Evolutionary conservation across 495 filamentous ascomycete species (phyloP).

Genomic region (Xylaria castorea): DNA sequence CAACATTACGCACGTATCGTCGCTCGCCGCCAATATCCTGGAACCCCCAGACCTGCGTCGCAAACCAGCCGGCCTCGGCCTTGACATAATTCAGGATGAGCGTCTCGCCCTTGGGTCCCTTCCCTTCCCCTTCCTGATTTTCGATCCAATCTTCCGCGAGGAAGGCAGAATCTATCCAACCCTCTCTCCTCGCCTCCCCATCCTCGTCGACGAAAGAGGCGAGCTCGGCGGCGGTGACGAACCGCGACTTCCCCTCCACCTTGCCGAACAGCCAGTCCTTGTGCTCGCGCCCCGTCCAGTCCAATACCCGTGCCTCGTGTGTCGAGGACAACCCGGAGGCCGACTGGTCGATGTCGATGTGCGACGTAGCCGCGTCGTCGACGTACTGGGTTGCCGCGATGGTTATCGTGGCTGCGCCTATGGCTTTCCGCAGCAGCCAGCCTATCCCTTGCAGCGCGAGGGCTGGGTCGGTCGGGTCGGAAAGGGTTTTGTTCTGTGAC

Average conservation of each 20-base stretch:
- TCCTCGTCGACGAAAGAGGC: conserved; percentile 22
- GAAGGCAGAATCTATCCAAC: conserved; percentile 44
- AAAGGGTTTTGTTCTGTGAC: conserved; percentile 77
- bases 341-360: conserved; percentile 84
- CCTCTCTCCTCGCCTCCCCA: conserved; percentile 33
- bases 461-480: conserved; percentile 71
- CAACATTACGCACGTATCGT: conserved; percentile 70
- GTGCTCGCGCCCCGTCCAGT: conserved; percentile 74
- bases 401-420: conserved; percentile 74
- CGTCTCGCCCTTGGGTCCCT: conserved; percentile 55
- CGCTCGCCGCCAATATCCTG: conserved; percentile 61
- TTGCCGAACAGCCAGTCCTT: conserved; percentile 82
- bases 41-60: conserved; percentile 64
- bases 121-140: conserved; percentile 55
- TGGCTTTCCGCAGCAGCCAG: conserved; percentile 82
- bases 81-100: conserved; percentile 61
- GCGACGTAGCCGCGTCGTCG: conserved; percentile 52
- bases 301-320: conserved; percentile 72
- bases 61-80: conserved; percentile 62
- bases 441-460: conserved; percentile 82
- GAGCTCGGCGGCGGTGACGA: conserved; percentile 47
- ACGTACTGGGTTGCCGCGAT: conserved; percentile 70
- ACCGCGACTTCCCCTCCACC: conserved; percentile 67
- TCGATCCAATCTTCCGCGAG: conserved; percentile 60
- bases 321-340: conserved; percentile 77